Conservation (phyloP, 2,329 filamentous ascomycete genomes). For the Purpureocillium takamizusanense region DNA sequence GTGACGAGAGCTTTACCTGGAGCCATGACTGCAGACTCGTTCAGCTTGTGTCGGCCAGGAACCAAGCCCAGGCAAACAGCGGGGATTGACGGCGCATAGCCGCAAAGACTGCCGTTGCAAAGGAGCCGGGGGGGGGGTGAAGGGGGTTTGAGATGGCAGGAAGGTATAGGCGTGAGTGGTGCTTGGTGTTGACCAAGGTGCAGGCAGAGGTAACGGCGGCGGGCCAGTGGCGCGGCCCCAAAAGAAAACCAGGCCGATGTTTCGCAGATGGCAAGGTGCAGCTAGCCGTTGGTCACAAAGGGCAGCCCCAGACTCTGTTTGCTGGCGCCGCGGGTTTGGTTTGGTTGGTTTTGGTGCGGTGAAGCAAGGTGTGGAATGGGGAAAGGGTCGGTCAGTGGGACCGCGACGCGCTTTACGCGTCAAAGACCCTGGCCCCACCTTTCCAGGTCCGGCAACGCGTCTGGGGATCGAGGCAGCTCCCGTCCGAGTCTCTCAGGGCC, state of each 20-base stretch:
- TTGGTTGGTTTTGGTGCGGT: not conserved
- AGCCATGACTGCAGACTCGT: constrained; percentile 6
- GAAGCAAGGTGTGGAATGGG: not conserved
- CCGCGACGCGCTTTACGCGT: constrained; percentile 9
- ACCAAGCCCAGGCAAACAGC: constrained; percentile 2
- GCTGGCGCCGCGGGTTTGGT: no score
- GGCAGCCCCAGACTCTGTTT: no score
- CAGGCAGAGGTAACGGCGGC: no score
- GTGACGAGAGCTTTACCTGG: constrained; percentile 4
- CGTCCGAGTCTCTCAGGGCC: no score
- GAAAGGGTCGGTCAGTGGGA: not conserved
- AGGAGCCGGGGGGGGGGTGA: constrained; percentile 2
- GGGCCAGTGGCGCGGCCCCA: no score
- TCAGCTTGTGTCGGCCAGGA: not conserved
- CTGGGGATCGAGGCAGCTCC: not conserved
- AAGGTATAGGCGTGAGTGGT: no score
- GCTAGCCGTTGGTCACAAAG: no score
- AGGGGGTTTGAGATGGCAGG: no score
- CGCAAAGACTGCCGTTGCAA: constrained; percentile 5
- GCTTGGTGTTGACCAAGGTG: no score
- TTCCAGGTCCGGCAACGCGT: not conserved
- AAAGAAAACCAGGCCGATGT: no score
- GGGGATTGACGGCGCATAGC: constrained; percentile 7
- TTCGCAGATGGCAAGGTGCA: no score
- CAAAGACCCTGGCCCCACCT: not conserved